These are phyloP conservation scores for Aspergillus sp. DNA, from an alignment of 2,329 filamentous ascomycete species.

Conservation along the genomic window DNA sequence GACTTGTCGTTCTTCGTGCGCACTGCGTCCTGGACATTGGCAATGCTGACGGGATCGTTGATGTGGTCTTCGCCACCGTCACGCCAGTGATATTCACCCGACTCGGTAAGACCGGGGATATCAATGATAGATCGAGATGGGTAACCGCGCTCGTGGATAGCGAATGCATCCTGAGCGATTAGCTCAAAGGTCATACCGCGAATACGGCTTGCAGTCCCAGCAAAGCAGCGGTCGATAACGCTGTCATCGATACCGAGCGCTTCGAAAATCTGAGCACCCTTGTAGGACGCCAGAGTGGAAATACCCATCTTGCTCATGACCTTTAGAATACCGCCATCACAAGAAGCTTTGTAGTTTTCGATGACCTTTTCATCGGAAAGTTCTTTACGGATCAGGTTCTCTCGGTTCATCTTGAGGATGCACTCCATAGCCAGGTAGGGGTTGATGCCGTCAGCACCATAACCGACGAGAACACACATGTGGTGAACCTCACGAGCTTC, in stretches of 20 bases:
- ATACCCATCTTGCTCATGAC: constrained; percentile 99
- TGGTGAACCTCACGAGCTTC: constrained; percentile 97
- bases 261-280: constrained; percentile 97
- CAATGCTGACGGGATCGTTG: constrained; percentile 92
- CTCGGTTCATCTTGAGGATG: constrained; percentile 92
- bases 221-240: constrained; percentile 92
- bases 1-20: constrained; percentile 98
- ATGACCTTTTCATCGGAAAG: constrained; percentile 79
- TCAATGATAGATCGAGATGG: constrained; percentile 75
- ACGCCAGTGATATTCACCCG: constrained; percentile 97
- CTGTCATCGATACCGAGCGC: constrained; percentile 88
- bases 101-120: constrained; percentile 80
- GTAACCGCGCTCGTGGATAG: constrained; percentile 91
- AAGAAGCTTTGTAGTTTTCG: constrained; percentile 95
- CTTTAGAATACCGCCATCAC: constrained; percentile 93
- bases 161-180: constrained; percentile 91
- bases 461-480: constrained; percentile 96
- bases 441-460: constrained; percentile 91
- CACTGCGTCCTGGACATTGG: constrained; percentile 95
- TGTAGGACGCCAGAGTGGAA: constrained; percentile 92
- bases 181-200: constrained; percentile 90
- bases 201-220: constrained; percentile 89
- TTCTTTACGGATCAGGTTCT: constrained; percentile 89
- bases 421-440: constrained; percentile 95
- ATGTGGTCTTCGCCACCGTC: constrained; percentile 93